phyloP scores from a whole-genome alignment of 345 rosid genomes.

The Jatropha curcas region DNA sequence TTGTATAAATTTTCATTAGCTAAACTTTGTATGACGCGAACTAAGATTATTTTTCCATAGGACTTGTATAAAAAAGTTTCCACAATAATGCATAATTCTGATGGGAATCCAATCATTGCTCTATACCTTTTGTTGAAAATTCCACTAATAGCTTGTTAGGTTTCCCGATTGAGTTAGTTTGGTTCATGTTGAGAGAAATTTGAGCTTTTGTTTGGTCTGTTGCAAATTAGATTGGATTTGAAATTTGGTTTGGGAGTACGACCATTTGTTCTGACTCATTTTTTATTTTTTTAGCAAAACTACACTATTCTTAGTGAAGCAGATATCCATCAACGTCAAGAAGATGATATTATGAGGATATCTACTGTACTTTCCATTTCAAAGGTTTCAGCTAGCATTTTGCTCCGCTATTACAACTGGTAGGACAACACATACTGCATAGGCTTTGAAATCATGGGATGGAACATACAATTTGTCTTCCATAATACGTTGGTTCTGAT shows the following conservation, averaged over 20 bases:
- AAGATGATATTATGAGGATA: conserved; percentile 31
- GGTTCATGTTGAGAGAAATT: neutral
- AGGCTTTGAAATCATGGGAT: neutral
- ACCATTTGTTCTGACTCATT: neutral
- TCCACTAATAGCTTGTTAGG: neutral
- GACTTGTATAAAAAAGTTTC: neutral
- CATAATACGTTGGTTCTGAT: neutral
- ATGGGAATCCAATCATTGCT: neutral
- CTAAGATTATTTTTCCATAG: neutral
- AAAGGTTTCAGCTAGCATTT: conserved; percentile 26
- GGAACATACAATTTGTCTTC: neutral
- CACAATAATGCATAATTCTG: neutral
- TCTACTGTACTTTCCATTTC: conserved; percentile 37
- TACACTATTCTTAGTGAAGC: conserved; percentile 28
- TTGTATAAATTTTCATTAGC: neutral
- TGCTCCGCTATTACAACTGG: conserved; percentile 38
- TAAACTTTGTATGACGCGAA: neutral
- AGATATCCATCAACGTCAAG: conserved; percentile 31
- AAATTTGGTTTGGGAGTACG: neutral
- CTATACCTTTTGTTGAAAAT: neutral
- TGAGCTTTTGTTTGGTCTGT: neutral
- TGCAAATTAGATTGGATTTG: neutral
- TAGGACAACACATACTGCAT: neutral
- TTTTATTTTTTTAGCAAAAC: conserved; percentile 27
- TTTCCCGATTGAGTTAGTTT: neutral